Evolutionary conservation across 371 early-diverging fungal genomes (phyloP).

Genomic region (Mucor indicus): DNA sequence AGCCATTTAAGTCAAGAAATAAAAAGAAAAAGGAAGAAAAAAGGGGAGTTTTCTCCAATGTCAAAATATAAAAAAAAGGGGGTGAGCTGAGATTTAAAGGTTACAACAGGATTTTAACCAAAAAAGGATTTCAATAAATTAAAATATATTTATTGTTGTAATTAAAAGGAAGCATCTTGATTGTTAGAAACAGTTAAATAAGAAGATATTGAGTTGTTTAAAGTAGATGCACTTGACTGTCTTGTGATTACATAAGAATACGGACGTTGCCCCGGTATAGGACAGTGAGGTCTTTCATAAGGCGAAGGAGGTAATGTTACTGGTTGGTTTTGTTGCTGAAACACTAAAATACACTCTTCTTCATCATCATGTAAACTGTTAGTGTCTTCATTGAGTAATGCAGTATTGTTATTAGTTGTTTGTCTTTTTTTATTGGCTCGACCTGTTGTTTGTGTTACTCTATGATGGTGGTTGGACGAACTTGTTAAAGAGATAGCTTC

Average conservation of each 20-base stretch:
- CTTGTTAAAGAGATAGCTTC: conserved; percentile 16
- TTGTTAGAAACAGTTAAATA: conserved; percentile 9
- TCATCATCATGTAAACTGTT: too few species aligned
- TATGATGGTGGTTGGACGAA: conserved; percentile 1
- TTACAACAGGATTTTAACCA: not conserved
- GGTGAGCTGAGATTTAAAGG: not conserved
- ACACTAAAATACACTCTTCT: too few species aligned
- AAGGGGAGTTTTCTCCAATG: too few species aligned
- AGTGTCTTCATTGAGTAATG: too few species aligned
- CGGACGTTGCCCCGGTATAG: conserved; percentile 5
- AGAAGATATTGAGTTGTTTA: conserved; percentile 12
- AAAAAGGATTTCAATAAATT: too few species aligned
- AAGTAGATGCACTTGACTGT: conserved; percentile 10
- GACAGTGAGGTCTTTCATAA: conserved; percentile 12
- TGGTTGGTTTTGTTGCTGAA: not conserved
- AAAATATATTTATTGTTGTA: not conserved
- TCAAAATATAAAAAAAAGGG: conserved; percentile 1
- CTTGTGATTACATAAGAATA: not conserved
- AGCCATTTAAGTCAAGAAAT: conserved; percentile 3
- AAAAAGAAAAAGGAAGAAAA: conserved; percentile 5
- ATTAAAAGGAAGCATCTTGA: not conserved
- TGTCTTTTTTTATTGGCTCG: conserved; percentile 10
- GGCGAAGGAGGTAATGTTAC: not conserved
- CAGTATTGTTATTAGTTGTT: conserved; percentile 4
- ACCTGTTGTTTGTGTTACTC: too few species aligned